Conservation (phyloP, 202 grass and related monocot species). For the Alloteropsis angusta region DNA sequence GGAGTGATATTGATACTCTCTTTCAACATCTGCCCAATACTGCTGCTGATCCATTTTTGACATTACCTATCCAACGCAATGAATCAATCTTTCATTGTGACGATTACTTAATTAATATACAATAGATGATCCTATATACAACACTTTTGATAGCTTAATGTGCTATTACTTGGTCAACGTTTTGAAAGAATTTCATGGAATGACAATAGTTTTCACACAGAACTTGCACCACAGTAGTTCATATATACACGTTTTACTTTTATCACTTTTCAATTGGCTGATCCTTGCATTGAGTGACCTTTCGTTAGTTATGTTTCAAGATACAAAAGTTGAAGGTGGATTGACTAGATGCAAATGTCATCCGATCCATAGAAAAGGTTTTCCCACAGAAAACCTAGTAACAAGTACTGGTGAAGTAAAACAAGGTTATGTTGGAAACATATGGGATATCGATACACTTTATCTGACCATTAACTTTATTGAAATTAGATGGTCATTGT, state of each 20-base stretch:
- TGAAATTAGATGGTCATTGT: background rate
- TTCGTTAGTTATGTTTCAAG: background rate
- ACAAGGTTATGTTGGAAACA: background rate
- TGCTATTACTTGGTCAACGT: background rate
- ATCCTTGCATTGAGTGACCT: background rate
- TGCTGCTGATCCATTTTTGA: slow-evolving; percentile 86
- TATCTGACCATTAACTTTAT: background rate
- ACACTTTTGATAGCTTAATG: background rate
- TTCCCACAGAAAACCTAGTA: too few species aligned
- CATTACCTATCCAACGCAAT: slow-evolving; percentile 49
- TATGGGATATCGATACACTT: background rate
- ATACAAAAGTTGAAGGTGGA: background rate
- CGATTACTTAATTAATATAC: background rate
- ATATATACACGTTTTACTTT: background rate
- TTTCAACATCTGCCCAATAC: slow-evolving; percentile 61
- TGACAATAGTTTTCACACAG: background rate
- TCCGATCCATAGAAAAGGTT: too few species aligned
- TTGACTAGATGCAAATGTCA: background rate
- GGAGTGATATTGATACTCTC: slow-evolving; percentile 53
- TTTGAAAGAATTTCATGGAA: background rate
- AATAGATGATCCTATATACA: background rate
- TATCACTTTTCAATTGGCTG: background rate
- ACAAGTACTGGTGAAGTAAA: background rate
- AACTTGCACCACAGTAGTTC: background rate
- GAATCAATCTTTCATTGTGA: background rate